A percentile compares a stretch with the other conserved stretches of the same genome.
Evolutionary conservation across 73 alveolate species (phyloP).

Genomic region (Tetrahymena borealis): DNA sequence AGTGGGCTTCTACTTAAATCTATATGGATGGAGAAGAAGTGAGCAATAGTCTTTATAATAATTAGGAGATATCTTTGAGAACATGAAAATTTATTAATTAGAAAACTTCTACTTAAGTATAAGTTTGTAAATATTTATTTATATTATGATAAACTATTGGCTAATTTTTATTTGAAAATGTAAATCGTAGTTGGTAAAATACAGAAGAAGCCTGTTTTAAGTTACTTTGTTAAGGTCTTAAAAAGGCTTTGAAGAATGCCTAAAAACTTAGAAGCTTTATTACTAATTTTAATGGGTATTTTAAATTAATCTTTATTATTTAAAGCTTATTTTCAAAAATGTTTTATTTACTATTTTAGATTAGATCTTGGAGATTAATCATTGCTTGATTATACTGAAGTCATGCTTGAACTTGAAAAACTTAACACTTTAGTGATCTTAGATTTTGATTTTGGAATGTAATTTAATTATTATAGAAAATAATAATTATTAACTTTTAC

Average conservation of each 20-base stretch:
- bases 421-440: background rate
- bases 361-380: background rate
- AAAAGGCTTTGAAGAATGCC: background rate
- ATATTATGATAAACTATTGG: background rate
- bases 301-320: background rate
- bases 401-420: background rate
- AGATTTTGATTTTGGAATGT: background rate
- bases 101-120: constrained; percentile 1
- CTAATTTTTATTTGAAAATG: background rate
- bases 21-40: background rate
- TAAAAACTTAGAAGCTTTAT: background rate
- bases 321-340: background rate
- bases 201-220: background rate
- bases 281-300: background rate
- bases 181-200: background rate
- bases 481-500: background rate
- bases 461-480: background rate
- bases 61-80: background rate
- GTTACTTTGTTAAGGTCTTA: background rate
- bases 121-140: background rate
- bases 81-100: background rate
- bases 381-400: background rate
- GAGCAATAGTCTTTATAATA: background rate
- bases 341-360: too few relatives aligned
- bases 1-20: background rate